Evolutionary conservation across 176 grass and related monocot genomes (phyloP).

Genomic region (Aegilops speltoides): DNA sequence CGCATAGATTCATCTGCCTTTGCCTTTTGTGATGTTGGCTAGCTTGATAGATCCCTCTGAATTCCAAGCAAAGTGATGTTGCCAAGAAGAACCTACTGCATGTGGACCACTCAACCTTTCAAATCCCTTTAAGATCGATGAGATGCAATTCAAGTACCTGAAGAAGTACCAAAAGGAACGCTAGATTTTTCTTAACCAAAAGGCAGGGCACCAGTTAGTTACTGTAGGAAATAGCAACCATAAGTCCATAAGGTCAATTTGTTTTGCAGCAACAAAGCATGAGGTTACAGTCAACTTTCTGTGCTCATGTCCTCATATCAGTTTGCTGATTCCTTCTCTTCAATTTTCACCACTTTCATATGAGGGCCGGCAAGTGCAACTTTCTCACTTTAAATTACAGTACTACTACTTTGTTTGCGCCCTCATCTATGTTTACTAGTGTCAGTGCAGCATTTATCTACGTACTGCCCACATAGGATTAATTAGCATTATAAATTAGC

Average conservation of each 20-base stretch:
- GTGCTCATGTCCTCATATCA: background rate
- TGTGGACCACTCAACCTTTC: background rate
- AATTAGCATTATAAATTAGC: background rate
- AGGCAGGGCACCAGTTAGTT: background rate
- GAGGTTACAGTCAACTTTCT: background rate
- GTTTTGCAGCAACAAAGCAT: background rate
- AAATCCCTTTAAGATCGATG: background rate
- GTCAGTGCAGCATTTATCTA: no score
- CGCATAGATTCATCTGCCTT: background rate
- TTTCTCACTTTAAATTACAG: background rate
- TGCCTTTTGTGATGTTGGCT: background rate
- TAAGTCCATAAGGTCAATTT: background rate
- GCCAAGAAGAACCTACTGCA: background rate
- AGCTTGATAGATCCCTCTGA: background rate
- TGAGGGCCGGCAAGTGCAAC: conserved; percentile 12
- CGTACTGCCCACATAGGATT: background rate
- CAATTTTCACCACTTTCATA: conserved; percentile 9
- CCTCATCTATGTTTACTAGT: no score
- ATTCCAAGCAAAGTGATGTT: background rate
- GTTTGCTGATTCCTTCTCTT: background rate
- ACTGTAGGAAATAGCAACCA: no score
- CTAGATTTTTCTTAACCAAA: background rate
- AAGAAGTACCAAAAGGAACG: background rate
- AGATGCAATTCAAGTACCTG: background rate
- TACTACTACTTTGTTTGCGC: background rate